A percentile compares a stretch with the other conserved stretches of the same genome.
These are phyloP conservation scores for Yarrowia hollandica DNA, from an alignment of 805 yeast species.

Conservation along the genomic window DNA sequence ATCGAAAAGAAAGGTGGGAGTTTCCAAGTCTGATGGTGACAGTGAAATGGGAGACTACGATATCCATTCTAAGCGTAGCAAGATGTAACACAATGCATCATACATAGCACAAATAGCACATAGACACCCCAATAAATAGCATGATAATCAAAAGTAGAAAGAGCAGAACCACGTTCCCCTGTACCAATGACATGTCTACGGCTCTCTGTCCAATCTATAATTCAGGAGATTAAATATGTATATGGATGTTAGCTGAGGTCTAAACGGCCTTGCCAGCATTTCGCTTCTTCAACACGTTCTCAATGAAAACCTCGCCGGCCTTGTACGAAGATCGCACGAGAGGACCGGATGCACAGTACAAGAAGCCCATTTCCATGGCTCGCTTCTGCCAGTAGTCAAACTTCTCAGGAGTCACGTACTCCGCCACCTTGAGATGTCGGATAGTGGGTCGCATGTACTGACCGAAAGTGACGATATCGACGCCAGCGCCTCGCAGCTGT, in stretches of 20 bases:
- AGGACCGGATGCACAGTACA: conserved; percentile 97
- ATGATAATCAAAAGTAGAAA: too few species aligned
- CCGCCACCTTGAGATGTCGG: conserved; percentile 97
- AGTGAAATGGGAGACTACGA: background rate
- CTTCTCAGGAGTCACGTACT: conserved; percentile 89
- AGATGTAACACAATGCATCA: background rate
- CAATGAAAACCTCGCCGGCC: conserved; percentile 97
- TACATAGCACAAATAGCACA: background rate
- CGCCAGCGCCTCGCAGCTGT: conserved; percentile 71
- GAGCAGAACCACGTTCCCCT: too few species aligned
- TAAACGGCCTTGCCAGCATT: conserved; percentile 33
- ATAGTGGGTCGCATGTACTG: conserved; percentile 99
- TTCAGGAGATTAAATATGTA: conserved; percentile 21
- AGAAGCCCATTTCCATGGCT: conserved; percentile 85
- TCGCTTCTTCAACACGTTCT: conserved; percentile 83
- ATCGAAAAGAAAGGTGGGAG: background rate
- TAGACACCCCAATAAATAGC: too few species aligned
- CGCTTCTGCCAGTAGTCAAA: conserved; percentile 89
- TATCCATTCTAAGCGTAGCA: background rate
- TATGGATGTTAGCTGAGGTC: background rate
- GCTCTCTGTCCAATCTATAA: background rate
- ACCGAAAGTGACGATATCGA: conserved; percentile 97
- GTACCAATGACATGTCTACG: too few species aligned
- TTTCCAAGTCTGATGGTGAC: background rate
- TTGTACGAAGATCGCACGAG: conserved; percentile 94